Percentiles rank a stretch among this genome's conserved stretches.
phyloP scores from a whole-genome alignment of 208 protist genomes.

The Acanthamoeba healyi region DNA sequence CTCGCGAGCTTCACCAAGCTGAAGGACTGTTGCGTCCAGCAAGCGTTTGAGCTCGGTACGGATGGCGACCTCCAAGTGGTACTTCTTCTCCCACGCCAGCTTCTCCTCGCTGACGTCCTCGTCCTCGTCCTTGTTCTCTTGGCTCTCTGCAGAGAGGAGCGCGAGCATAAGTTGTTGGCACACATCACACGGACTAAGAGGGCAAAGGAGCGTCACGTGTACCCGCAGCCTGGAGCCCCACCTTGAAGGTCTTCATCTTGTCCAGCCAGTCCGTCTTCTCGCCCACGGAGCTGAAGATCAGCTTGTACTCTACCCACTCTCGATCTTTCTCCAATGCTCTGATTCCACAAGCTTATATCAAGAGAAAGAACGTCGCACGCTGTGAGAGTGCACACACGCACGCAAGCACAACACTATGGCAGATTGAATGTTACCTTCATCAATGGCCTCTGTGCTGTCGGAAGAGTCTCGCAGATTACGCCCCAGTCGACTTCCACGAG shows the following conservation, averaged over 20 bases:
- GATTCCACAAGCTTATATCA: background rate
- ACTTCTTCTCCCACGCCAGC: slow-evolving; percentile 5
- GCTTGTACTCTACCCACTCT: background rate
- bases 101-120: background rate
- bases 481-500: background rate
- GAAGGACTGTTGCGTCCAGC: background rate
- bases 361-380: too few relatives aligned
- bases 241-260: slow-evolving; percentile 28
- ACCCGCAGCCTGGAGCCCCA: background rate
- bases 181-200: too few relatives aligned
- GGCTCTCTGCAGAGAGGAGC: background rate
- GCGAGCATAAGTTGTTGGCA: too few relatives aligned
- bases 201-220: background rate
- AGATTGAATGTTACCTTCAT: background rate
- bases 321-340: background rate
- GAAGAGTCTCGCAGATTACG: background rate
- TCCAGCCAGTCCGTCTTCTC: slow-evolving; percentile 30
- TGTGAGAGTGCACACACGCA: background rate
- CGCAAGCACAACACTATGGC: too few relatives aligned
- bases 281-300: background rate
- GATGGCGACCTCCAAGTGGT: background rate
- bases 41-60: background rate
- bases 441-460: background rate
- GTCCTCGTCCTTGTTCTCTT: background rate
- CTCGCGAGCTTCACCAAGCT: background rate